These are phyloP conservation scores for Theobroma cacao DNA, from an alignment of 345 rosid genomes.

Conservation along the genomic window DNA sequence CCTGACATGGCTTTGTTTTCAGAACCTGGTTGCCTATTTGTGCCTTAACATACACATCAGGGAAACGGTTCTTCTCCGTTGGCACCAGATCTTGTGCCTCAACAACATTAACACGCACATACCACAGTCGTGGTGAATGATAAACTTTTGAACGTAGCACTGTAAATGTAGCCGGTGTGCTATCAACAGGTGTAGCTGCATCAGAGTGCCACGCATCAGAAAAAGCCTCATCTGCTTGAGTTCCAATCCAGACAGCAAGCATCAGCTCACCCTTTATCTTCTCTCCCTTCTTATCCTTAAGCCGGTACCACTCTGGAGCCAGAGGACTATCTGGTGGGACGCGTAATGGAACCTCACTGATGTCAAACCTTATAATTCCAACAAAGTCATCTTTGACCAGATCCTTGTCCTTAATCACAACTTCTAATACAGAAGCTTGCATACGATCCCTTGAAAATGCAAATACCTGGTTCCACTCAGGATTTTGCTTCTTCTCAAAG, in stretches of 20 bases:
- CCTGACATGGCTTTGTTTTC: constrained; percentile 78
- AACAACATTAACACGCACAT: constrained; percentile 80
- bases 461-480: constrained; percentile 97
- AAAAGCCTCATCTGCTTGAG: constrained; percentile 98
- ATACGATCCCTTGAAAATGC: constrained; percentile 90
- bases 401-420: constrained; percentile 85
- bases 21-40: constrained; percentile 73
- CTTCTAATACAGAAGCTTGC: constrained; percentile 90
- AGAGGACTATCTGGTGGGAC: constrained; percentile 97
- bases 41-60: constrained; percentile 84
- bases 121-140: constrained; percentile 91
- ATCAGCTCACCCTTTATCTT: constrained; percentile 87
- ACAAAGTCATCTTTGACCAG: constrained; percentile 82
- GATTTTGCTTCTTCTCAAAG: constrained; percentile 82
- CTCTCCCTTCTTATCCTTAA: constrained; percentile 80
- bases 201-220: constrained; percentile 99
- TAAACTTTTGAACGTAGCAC: constrained; percentile 89
- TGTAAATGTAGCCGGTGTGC: constrained; percentile 48
- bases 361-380: constrained; percentile 77
- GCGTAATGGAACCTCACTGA: constrained; percentile 86
- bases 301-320: constrained; percentile 96
- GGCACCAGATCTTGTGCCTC: constrained; percentile 93
- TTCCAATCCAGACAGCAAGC: constrained; percentile 99
- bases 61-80: constrained; percentile 68
- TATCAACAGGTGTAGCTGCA: constrained; percentile 76